Evolutionary conservation across 1,284 basidiomycete species (phyloP), one percentile per base, ranked within the genome.

Genomic region (Cronartium quercuum): DNA sequence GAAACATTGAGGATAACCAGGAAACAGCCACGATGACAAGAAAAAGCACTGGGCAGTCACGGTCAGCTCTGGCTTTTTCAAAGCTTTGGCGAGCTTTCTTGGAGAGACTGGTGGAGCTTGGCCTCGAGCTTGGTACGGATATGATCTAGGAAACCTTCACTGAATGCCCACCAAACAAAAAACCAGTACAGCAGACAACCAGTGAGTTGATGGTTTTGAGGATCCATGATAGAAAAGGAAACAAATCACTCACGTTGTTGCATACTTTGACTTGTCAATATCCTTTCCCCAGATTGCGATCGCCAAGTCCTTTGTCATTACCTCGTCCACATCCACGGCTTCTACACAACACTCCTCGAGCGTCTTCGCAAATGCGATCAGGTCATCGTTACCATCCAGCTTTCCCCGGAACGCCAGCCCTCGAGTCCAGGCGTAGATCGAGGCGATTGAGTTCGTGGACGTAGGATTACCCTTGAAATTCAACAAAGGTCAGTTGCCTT

Each of bases 381-480:
- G 87, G 61, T 86, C 85, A 42, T 88, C 86, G 82, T 96, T 98
- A 62, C 84, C 84, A 82, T 98, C 95, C 41, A 97, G 86, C 85
- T 93, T 94, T 78, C 94, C 95, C 77, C 95, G 89, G 85, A 95
- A 93, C 29, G 61, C 62, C 42, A 97, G 86, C 0, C 95, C 95
- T 66, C 96, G 89, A 18, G 95, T 98, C 95, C 95, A 98, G 13
- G 95, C 95, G 81, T 95, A 98, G 85, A 98, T 98, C 15, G 65
- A 58, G 12, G 71, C 68, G 58, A 69, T 70, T n/a, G 70, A 67
- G 66, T 70, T 69, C 1, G 68, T 76, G 12, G 66, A 81, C 13
- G 82, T 68, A 7, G 69, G 69, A 38, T 73, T 65, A 7, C 69
- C 69, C 69, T 73, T 57, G 51, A 58, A 12, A 60, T 9, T n/a